Evolutionary conservation across 1,139 yeast species (phyloP), one percentile per base, ranked within the genome.

Genomic region (Diutina siamensis): DNA sequence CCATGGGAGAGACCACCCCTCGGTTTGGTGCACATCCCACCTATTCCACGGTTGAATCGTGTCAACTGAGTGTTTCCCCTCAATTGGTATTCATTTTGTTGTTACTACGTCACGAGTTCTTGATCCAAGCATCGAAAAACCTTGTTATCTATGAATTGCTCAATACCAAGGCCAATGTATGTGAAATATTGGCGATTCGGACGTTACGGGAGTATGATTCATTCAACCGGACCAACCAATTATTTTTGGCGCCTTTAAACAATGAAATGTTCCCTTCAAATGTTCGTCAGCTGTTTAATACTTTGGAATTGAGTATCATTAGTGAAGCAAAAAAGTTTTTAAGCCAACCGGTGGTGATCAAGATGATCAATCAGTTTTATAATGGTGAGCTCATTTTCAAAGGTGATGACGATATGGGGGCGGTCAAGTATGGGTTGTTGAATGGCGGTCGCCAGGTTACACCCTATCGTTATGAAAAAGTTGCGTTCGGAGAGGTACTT

Each of bases 171-270:
- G 74, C 82, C 22, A 66, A 63, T 48, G 64, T 77, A 3, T 78
- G 83, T 56, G 83, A 78, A 55, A 58, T 76, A 13, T 60, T 76
- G 40, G 79, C 82, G 2, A 66, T 76, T 31, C 59, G 79, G 50
- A 64, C 76, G 57, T 59, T 77, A 35, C 61, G 76, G 46, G 81
- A 76, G 48, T 76, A 69, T 53, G 64, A 64, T 44, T 65, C 74
- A 2, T 62, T 62, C 40, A 72, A 68, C 47, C 52, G 76, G 46
- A 70, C 77, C 47, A 70, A 74, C 46, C 53, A 59, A 50, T 63
- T 62, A 54, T 78, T 57, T 56, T 65, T 55, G 47, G 71, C 71
- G 55, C 72, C 79, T 15, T 61, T 78, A 44, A 55, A 54, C 17
- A 55, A 57, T 9, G 35, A 25, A 2, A n/a, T 34, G 28, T 50